A percentile compares a stretch with the other conserved stretches of the same genome.
These are phyloP conservation scores for Leccinum broughii DNA, from an alignment of 768 basidiomycete species.

Conservation along the genomic window DNA sequence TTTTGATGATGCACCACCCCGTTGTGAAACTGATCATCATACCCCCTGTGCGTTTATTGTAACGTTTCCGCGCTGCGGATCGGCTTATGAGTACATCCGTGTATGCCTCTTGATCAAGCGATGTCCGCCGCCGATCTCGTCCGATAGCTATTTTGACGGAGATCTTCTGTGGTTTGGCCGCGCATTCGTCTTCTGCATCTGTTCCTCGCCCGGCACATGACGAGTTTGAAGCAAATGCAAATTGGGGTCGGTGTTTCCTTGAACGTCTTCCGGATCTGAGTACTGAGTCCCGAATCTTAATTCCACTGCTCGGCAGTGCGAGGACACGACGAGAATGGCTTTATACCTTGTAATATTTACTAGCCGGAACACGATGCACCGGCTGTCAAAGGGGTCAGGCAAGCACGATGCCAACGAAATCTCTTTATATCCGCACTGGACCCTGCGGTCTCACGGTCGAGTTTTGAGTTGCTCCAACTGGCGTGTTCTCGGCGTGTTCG, in stretches of 20 bases:
- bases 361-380: background rate
- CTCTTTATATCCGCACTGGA: slow-evolving; percentile 7
- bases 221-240: background rate
- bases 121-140: slow-evolving; percentile 20
- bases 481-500: slow-evolving; percentile 2
- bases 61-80: slow-evolving; percentile 6
- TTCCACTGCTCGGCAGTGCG: background rate
- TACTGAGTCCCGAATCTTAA: background rate
- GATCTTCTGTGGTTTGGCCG: background rate
- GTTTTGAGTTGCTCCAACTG: background rate
- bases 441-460: slow-evolving; percentile 7
- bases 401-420: slow-evolving; percentile 2
- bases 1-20: slow-evolving; percentile 27
- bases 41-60: slow-evolving; percentile 7
- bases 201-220: background rate
- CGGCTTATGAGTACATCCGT: slow-evolving; percentile 3
- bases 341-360: slow-evolving; percentile 1
- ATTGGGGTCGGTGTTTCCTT: background rate
- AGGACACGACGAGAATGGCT: background rate
- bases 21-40: slow-evolving; percentile 9
- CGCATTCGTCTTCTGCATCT: background rate
- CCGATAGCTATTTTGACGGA: background rate
- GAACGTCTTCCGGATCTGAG: background rate
- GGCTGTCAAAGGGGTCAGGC: background rate
- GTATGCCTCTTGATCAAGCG: slow-evolving; percentile 4